Evolutionary conservation across 2,329 filamentous ascomycete genomes (phyloP).

Genomic region (Aspergillus sp.): DNA sequence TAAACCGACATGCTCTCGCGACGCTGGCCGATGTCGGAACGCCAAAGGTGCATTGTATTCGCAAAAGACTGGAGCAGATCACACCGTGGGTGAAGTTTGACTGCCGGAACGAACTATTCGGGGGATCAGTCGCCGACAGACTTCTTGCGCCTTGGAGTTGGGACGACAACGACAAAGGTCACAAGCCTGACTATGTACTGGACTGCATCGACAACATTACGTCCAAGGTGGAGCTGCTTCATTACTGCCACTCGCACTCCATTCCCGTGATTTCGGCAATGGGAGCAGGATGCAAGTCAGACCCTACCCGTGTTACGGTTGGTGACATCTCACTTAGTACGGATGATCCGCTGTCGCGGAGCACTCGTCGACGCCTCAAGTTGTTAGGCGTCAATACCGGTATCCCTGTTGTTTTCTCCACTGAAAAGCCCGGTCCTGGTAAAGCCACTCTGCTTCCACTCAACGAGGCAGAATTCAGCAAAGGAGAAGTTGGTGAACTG

Average conservation of each 20-base stretch:
- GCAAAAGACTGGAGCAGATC: conserved; percentile 78
- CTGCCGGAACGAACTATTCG: conserved; percentile 80
- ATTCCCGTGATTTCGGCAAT: conserved; percentile 90
- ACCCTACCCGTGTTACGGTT: conserved; percentile 79
- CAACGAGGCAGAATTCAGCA: conserved; percentile 81
- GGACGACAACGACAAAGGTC: conserved; percentile 46
- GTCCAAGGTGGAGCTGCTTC: conserved; percentile 86
- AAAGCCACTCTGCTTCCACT: conserved; percentile 89
- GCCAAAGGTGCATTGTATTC: conserved; percentile 84
- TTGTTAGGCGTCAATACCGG: conserved; percentile 75
- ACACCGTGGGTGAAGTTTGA: conserved; percentile 92
- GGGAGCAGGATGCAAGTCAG: conserved; percentile 93
- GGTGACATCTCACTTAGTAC: conserved; percentile 87
- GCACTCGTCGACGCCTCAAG: conserved; percentile 78
- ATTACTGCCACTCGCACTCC: conserved; percentile 78
- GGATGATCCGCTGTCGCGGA: conserved; percentile 84
- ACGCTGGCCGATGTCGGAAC: conserved; percentile 92
- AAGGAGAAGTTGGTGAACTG: conserved; percentile 82
- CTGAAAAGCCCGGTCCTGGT: conserved; percentile 83
- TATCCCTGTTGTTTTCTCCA: conserved; percentile 90
- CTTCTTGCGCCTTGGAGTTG: conserved; percentile 68
- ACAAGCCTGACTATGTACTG: conserved; percentile 79
- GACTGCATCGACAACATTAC: conserved; percentile 99
- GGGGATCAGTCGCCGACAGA: conserved; percentile 62
- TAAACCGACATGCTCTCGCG: conserved; percentile 95